Base-by-base conservation (phyloP, 345 rosid genomes). In the Cardamine resedifolia region DNA sequence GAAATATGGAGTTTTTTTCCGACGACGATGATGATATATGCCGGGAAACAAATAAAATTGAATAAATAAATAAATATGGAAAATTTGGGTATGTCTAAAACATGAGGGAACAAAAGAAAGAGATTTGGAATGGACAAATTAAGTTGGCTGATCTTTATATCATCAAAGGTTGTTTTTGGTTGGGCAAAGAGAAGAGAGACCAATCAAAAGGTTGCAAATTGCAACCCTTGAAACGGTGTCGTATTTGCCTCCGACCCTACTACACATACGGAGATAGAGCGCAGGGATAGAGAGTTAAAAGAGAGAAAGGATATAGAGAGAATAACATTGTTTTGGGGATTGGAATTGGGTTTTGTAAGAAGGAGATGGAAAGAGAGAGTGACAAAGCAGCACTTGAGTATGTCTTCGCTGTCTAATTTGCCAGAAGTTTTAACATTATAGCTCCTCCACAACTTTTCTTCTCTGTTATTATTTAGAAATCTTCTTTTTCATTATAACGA, bases 341-440 rank as follows among this genome's bases (percentile, higher is more conserved):
- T 64, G 58, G 76, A 62, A n/a, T n/a, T n/a, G 66, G 79, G 82
- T 50, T 75, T 77, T 78, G 85, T 81, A 76, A 77, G 66, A 71
- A 61, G 28, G 3, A 62, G 68, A 66, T 38, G 70, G 7, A 55
- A 39, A 74, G 64, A 71, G 66, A 78, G 71, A 77, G 88, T 85
- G 85, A 83, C 82, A 72, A 71, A 72, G 72, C 64, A 66, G 77
- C 77, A 79, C 80, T 83, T 79, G 83, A 83, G 81, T 65, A 70
- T 80, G 82, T 81, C 84, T 83, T 74, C 82, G 77, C 84, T 83
- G 87, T 82, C 83, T 68, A 47, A 76, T 56, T 76, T 70, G 79
- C 79, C 79, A 60, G 77, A n/a, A n/a, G 76, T 79, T 83, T 79
- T 83, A 84, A 83, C 82, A 74, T 79, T 70, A 76, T 76, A 70